phyloP scores from a whole-genome alignment of 1,139 yeast genomes.

The Casaregolazyma suthepensis region DNA sequence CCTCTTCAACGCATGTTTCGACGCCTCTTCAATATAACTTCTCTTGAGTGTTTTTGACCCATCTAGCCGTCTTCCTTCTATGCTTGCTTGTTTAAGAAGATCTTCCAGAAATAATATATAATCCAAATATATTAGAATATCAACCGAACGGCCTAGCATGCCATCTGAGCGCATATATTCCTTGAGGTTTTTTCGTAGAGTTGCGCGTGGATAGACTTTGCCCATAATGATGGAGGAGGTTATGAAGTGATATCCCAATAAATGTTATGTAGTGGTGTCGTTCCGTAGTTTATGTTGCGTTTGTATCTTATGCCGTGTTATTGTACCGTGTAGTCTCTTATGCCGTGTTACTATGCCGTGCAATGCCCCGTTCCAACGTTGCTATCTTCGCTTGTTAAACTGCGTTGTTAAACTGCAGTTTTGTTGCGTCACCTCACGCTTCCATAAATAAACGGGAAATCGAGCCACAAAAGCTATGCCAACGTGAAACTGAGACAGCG shows the following conservation, averaged over 20 bases:
- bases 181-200: slow-evolving; percentile 14
- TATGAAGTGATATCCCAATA: no score
- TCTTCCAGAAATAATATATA: slow-evolving; percentile 23
- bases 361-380: no score
- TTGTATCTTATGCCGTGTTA: not conserved
- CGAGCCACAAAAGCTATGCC: not conserved
- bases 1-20: slow-evolving; percentile 15
- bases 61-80: slow-evolving; percentile 14
- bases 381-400: no score
- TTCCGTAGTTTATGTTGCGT: not conserved
- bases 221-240: slow-evolving; percentile 16
- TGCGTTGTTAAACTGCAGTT: not conserved
- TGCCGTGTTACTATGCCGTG: not conserved
- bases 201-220: slow-evolving; percentile 17
- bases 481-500: not conserved
- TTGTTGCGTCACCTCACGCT: not conserved
- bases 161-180: slow-evolving; percentile 8
- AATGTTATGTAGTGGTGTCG: not conserved
- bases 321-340: not conserved
- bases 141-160: slow-evolving; percentile 14
- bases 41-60: slow-evolving; percentile 11
- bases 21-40: slow-evolving; percentile 15
- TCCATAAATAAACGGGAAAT: not conserved
- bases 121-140: slow-evolving; percentile 21
- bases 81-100: slow-evolving; percentile 16